phyloP scores from a whole-genome alignment of 768 basidiomycete genomes.

The Ramaria sp. region DNA sequence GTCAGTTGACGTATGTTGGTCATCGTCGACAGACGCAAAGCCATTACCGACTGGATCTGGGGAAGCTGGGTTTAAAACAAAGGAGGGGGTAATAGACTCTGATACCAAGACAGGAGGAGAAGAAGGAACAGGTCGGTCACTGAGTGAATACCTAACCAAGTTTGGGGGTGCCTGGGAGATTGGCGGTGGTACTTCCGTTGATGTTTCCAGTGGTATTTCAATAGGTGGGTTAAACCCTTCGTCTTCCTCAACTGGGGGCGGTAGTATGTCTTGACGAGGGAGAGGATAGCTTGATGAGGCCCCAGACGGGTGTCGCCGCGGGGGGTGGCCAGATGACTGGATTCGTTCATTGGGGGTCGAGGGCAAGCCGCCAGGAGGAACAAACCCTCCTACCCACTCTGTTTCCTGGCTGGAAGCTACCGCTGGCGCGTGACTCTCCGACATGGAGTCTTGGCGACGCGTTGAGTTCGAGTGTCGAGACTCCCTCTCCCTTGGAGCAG shows the following conservation, averaged over 20 bases:
- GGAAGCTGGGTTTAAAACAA: slow-evolving; percentile 40
- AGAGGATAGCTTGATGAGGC: neutral
- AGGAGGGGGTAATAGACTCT: slow-evolving; percentile 22
- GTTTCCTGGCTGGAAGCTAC: neutral
- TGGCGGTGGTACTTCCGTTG: neutral
- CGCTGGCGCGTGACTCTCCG: neutral
- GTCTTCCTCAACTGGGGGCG: neutral
- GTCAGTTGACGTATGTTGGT: neutral
- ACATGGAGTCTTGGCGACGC: neutral
- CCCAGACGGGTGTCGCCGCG: neutral
- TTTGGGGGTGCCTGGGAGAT: slow-evolving; percentile 44
- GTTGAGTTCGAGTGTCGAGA: neutral
- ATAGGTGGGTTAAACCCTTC: neutral
- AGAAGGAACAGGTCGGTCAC: slow-evolving; percentile 51
- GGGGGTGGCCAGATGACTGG: neutral
- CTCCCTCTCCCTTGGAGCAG: neutral
- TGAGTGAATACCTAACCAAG: slow-evolving; percentile 71
- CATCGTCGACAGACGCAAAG: neutral
- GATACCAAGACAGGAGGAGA: slow-evolving; percentile 21
- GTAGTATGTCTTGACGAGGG: neutral
- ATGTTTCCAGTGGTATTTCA: neutral
- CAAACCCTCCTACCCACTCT: neutral
- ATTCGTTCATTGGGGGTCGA: neutral
- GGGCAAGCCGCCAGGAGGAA: neutral
- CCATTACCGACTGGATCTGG: slow-evolving; percentile 16